Evolutionary conservation across 495 filamentous ascomycete species (phyloP), one percentile per base, ranked within the genome.

Genomic region (Aspergillus biplanus): DNA sequence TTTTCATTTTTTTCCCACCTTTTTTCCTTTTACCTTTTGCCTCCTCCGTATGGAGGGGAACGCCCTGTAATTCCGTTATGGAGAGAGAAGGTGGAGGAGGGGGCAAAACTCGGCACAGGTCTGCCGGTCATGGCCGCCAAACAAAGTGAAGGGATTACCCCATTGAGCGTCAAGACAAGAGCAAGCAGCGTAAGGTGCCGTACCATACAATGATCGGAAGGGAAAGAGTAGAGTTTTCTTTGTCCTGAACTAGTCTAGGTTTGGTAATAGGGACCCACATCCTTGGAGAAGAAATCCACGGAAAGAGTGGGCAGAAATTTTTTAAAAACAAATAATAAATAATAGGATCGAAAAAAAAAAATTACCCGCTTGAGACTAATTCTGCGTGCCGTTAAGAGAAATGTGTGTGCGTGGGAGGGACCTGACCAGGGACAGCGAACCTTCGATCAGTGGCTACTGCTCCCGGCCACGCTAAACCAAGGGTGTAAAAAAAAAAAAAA

Each of bases 51-150:
- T 11, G 47, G 47, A 50, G 16, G 16, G 11, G 46, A 49, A 49
- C 46, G 15, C 46, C 46, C 46, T 50, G 47, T 54, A 34, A 54
- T 54, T 34, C 31, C 9, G 37, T n/a, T 52, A 56, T 50, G 44
- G 37, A 56, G 52, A 60, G 35, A 46, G 16, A 16, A 48, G 58
- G 55, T 33, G 53, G 49, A 32, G 63, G 27, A 49, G 65, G 64
- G 65, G 68, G 65, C 63, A 49, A 68, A 50, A 70, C 64, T 71
- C 69, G 69, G 69, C 69, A 71, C 69, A 65, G 37, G 49, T 66
- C 69, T 68, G 69, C 69, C 69, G 69, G 63, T 67, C 57, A 65
- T 58, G 53, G 59, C 44, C 53, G 58, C 52, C 58, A 52, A 60
- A 57, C 33, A 39, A 21, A 64, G 54, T 48, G 53, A 59, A 63